Percentiles rank a stretch among this genome's conserved stretches.
phyloP scores from a whole-genome alignment of 1,284 basidiomycete genomes.

The Fistulinella cinereoalba region DNA sequence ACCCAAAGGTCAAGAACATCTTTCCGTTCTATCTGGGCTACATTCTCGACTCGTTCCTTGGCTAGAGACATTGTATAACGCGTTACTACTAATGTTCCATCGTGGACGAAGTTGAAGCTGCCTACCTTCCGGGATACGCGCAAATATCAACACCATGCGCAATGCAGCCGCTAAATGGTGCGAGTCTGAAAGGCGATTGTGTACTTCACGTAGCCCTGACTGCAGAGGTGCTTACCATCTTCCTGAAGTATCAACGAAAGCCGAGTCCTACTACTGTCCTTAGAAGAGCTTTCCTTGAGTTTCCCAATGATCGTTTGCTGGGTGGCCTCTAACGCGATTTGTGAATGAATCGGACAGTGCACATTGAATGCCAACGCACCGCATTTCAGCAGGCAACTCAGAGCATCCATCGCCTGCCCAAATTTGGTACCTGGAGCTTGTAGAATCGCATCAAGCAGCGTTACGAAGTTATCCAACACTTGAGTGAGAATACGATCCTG shows the following conservation, averaged over 20 bases:
- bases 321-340: conserved; percentile 10
- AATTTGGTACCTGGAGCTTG: conserved; percentile 6
- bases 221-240: conserved; percentile 5
- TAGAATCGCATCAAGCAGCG: conserved; percentile 14
- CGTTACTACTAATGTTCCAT: too few relatives aligned
- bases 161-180: conserved; percentile 14
- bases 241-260: conserved; percentile 17
- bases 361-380: conserved; percentile 8
- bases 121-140: conserved; percentile 12
- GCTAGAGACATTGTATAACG: too few relatives aligned
- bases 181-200: conserved; percentile 6
- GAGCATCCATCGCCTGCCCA: conserved; percentile 20
- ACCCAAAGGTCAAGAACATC: too few relatives aligned
- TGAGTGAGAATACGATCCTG: conserved; percentile 17
- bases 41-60: too few relatives aligned
- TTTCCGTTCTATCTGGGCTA: too few relatives aligned
- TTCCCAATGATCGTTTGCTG: conserved; percentile 5
- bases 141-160: conserved; percentile 15
- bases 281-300: conserved; percentile 5
- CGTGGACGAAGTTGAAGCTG: too few relatives aligned
- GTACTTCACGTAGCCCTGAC: not conserved
- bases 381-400: conserved; percentile 19
- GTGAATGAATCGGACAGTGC: not conserved
- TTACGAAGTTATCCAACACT: conserved; percentile 16
- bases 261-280: not conserved